Conservation (phyloP, 192 early-diverging fungal species). For the Coemansia asiatica region DNA sequence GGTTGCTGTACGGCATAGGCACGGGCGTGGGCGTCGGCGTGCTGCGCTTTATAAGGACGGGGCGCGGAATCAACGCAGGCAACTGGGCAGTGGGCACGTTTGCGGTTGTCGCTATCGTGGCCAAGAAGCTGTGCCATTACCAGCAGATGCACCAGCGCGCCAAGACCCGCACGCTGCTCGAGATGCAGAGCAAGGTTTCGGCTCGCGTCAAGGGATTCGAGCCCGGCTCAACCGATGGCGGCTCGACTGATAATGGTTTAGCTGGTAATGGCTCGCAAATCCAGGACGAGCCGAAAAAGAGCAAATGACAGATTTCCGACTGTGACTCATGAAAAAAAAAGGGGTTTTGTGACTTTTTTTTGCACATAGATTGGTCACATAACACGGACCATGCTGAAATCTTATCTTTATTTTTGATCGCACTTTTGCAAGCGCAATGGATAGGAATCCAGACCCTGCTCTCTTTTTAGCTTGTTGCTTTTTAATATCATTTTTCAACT, state of each 20-base stretch:
- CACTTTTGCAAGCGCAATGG: too few species aligned
- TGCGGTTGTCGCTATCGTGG: conserved; percentile 22
- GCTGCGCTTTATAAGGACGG: conserved; percentile 35
- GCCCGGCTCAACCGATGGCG: neutral
- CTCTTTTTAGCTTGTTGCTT: neutral
- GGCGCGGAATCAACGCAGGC: conserved; percentile 31
- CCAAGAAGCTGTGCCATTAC: conserved; percentile 46
- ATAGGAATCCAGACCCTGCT: neutral
- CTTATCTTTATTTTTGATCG: conserved; percentile 2
- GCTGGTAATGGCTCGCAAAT: neutral
- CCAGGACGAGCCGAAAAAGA: neutral
- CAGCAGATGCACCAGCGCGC: conserved; percentile 41
- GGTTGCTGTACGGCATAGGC: conserved; percentile 45
- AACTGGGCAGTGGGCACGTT: conserved; percentile 47
- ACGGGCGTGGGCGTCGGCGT: conserved; percentile 27
- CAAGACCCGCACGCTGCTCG: conserved; percentile 34
- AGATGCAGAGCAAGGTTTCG: conserved; percentile 13
- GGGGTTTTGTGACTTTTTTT: conserved; percentile 7
- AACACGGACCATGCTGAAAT: neutral
- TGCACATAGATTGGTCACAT: neutral
- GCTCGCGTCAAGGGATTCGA: conserved; percentile 31
- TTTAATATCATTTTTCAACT: neutral
- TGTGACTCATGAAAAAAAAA: conserved; percentile 8
- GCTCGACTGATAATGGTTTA: neutral
- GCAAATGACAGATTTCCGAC: neutral